Conservation (phyloP, 2,329 filamentous ascomycete genomes). For the Fusarium incarnatum region DNA sequence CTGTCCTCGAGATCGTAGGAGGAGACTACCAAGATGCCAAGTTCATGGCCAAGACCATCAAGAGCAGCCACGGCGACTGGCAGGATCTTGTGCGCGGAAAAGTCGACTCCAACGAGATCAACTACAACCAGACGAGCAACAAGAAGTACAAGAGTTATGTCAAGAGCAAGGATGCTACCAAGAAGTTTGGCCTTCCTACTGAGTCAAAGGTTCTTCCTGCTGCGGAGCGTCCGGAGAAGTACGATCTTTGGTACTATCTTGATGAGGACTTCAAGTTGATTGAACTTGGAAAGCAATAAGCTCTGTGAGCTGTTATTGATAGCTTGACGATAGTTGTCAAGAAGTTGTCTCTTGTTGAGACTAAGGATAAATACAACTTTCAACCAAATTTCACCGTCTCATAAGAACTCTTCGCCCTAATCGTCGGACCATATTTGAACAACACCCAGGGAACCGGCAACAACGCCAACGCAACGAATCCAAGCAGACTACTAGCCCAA, state of each 20-base stretch:
- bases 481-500: slow-evolving; percentile 62
- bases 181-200: slow-evolving; percentile 48
- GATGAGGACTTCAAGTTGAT: slow-evolving; percentile 50
- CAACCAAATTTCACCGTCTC: slow-evolving; percentile 15
- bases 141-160: slow-evolving; percentile 50
- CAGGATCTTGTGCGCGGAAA: slow-evolving; percentile 53
- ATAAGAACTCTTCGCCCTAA: slow-evolving; percentile 38
- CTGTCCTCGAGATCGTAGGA: slow-evolving; percentile 52
- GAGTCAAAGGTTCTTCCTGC: slow-evolving; percentile 48
- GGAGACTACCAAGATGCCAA: slow-evolving; percentile 52
- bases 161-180: slow-evolving; percentile 48
- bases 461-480: slow-evolving; percentile 60
- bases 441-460: slow-evolving; percentile 66
- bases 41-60: slow-evolving; percentile 49
- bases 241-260: slow-evolving; percentile 55
- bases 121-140: slow-evolving; percentile 55
- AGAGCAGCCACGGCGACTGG: slow-evolving; percentile 55
- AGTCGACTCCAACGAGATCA: slow-evolving; percentile 53
- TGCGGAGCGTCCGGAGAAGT: slow-evolving; percentile 48
- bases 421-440: slow-evolving; percentile 59
- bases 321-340: neutral
- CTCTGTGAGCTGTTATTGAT: slow-evolving; percentile 50
- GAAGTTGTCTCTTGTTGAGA: neutral
- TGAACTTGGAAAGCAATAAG: slow-evolving; percentile 47
- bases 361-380: neutral